Conservation (phyloP, 2,329 filamentous ascomycete genomes). For the Fusarium caatingaense region DNA sequence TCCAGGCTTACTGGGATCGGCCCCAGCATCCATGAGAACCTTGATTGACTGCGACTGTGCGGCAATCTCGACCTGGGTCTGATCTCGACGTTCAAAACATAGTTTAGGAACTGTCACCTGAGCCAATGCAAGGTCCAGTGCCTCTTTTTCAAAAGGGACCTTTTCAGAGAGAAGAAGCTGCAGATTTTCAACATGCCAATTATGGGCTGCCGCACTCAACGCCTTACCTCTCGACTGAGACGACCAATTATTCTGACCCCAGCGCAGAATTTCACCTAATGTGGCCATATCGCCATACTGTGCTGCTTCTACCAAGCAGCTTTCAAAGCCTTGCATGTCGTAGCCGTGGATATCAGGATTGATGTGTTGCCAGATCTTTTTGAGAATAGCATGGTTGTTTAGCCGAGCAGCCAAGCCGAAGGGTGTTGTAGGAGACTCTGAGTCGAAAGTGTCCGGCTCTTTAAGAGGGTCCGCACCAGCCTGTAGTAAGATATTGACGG, state of each 20-base stretch:
- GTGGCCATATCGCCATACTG: background rate
- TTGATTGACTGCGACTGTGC: background rate
- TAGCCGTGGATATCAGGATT: background rate
- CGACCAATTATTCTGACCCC: background rate
- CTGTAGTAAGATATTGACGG: background rate
- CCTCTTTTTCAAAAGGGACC: background rate
- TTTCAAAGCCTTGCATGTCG: background rate
- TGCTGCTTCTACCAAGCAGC: background rate
- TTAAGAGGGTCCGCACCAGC: background rate
- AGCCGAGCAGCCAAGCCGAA: background rate
- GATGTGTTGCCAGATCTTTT: background rate
- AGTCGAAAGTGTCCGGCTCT: background rate
- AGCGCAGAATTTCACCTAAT: background rate
- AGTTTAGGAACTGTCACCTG: background rate
- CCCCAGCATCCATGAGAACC: background rate
- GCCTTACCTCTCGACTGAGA: background rate
- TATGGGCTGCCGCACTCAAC: rapidly evolving
- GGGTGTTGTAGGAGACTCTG: rapidly evolving
- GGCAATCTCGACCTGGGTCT: background rate
- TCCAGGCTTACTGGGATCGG: background rate
- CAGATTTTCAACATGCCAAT: background rate
- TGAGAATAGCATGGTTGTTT: background rate
- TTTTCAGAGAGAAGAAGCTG: background rate
- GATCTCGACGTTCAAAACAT: background rate
- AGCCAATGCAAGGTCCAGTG: background rate